Conservation (phyloP, 352 stramenopile genomes). For the Peronospora destructor region DNA sequence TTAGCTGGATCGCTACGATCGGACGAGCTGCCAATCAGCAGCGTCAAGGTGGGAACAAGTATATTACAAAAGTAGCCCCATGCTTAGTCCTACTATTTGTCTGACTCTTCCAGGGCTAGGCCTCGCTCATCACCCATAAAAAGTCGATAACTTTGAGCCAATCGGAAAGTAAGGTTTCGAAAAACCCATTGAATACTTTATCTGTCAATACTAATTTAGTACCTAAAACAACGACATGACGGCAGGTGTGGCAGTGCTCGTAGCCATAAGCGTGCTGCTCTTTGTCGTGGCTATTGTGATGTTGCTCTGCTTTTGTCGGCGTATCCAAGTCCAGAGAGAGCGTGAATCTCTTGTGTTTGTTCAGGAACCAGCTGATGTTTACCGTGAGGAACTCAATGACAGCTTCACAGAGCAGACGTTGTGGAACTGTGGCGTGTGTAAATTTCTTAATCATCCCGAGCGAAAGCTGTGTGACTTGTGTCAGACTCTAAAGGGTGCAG, state of each 20-base stretch:
- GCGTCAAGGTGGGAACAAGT: no score
- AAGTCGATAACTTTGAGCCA: no score
- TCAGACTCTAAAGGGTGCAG: constrained; percentile 55
- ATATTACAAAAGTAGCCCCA: no score
- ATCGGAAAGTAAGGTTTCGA: no score
- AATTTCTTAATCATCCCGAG: constrained; percentile 85
- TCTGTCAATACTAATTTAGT: no score
- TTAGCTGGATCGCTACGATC: no score
- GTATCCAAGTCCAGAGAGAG: constrained; percentile 31
- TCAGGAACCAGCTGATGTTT: constrained; percentile 54
- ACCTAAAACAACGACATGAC: constrained; percentile 16
- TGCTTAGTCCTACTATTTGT: no score
- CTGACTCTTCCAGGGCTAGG: no score
- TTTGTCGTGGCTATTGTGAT: constrained; percentile 37
- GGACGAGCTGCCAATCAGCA: no score
- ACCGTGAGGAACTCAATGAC: constrained; percentile 78
- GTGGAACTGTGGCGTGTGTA: constrained; percentile 84
- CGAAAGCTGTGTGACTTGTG: constrained; percentile 81
- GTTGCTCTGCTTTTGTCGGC: constrained; percentile 41
- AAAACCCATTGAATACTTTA: no score
- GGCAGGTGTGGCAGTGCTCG: constrained; percentile 30
- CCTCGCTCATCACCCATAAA: no score
- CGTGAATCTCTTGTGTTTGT: constrained; percentile 45
- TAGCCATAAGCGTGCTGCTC: constrained; percentile 37
- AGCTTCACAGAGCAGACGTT: constrained; percentile 73